A percentile compares a stretch with the other conserved stretches of the same genome.
Conservation (phyloP, 768 basidiomycete species). For the Daedaleopsis sinensis region DNA sequence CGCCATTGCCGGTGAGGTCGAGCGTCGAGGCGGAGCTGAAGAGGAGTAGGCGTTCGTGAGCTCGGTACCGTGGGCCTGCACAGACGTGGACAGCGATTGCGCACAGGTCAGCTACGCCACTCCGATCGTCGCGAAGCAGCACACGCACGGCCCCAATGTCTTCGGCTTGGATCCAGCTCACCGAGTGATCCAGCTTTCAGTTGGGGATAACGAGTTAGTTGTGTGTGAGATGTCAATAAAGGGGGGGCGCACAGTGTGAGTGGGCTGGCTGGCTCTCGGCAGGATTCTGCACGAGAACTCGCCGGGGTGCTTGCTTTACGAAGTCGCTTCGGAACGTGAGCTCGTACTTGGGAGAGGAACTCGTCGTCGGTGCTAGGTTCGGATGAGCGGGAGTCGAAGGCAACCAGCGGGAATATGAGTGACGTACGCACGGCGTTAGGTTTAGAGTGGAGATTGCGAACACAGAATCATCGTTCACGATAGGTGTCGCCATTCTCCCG, state of each 20-base stretch:
- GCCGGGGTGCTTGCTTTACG: constrained; percentile 25
- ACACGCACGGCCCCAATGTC: constrained; percentile 9
- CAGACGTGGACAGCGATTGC: background rate
- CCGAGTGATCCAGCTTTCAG: background rate
- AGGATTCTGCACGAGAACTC: constrained; percentile 8
- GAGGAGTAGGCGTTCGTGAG: constrained; percentile 18
- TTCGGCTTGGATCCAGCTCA: constrained; percentile 2
- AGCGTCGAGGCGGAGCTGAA: constrained; percentile 32
- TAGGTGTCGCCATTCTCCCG: constrained; percentile 20
- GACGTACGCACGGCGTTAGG: constrained; percentile 19
- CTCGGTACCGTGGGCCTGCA: constrained; percentile 19
- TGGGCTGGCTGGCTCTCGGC: constrained; percentile 7
- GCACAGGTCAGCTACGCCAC: no score
- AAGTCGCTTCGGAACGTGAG: constrained; percentile 29
- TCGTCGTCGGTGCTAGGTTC: constrained; percentile 9
- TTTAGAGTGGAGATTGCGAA: constrained; percentile 14
- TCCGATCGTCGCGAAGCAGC: no score
- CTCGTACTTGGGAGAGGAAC: constrained; percentile 25
- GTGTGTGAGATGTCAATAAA: no score
- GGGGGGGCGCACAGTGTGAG: constrained; percentile 4
- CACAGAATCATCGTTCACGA: constrained; percentile 18
- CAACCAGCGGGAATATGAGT: no score
- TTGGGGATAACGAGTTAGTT: no score
- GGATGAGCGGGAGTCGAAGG: no score
- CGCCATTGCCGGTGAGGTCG: constrained; percentile 31